Conservation (phyloP, 1,139 yeast species). For the Kodamaea plutei region DNA sequence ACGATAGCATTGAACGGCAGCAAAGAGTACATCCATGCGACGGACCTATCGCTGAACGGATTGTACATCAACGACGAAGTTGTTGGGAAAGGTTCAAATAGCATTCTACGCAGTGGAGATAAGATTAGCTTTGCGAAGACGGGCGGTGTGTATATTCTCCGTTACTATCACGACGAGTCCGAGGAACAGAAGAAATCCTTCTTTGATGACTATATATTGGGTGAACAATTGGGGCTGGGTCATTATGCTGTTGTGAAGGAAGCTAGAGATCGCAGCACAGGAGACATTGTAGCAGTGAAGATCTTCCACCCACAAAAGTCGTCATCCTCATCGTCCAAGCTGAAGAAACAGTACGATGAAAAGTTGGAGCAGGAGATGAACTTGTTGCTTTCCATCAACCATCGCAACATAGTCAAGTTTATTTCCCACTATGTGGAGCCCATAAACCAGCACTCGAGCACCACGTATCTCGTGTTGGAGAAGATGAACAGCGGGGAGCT, state of each 20-base stretch:
- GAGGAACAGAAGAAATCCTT: conserved; percentile 32
- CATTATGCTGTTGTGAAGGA: conserved; percentile 78
- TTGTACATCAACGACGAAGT: conserved; percentile 57
- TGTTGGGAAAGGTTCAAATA: conserved; percentile 44
- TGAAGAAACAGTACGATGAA: conserved; percentile 27
- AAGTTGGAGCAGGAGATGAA: conserved; percentile 67
- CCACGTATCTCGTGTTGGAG: conserved; percentile 68
- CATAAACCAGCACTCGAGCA: conserved; percentile 45
- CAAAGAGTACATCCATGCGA: conserved; percentile 43
- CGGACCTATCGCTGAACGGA: conserved; percentile 66
- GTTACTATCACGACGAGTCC: conserved; percentile 35
- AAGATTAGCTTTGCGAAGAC: conserved; percentile 57
- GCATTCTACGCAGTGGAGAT: conserved; percentile 58
- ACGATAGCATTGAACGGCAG: conserved; percentile 34
- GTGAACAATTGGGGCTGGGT: conserved; percentile 65
- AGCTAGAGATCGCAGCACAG: conserved; percentile 54
- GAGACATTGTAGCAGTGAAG: conserved; percentile 65
- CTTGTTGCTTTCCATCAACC: conserved; percentile 60
- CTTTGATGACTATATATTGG: conserved; percentile 58
- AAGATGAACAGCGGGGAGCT: conserved; percentile 73
- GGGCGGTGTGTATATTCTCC: conserved; percentile 53
- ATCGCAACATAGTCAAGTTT: conserved; percentile 66
- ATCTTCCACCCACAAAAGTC: conserved; percentile 67
- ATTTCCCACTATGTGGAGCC: conserved; percentile 70
- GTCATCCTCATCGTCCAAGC: conserved; percentile 6